phyloP scores from a whole-genome alignment of 2,329 filamentous ascomycete species.

The Fusarium sp. region DNA sequence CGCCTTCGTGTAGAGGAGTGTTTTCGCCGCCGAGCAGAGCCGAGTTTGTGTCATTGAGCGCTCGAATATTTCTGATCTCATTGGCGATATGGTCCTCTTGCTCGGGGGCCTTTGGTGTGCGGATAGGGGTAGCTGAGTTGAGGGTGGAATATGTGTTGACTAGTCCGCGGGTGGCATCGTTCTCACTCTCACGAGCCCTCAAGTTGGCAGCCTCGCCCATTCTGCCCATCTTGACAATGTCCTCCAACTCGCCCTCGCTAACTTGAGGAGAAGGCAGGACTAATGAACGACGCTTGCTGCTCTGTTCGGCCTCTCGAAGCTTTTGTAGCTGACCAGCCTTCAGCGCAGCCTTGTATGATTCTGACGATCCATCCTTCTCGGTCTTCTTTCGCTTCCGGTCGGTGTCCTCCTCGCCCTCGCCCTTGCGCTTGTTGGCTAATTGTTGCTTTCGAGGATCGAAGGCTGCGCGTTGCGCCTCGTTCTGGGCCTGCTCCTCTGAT shows the following conservation, averaged over 20 bases:
- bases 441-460: constrained; percentile 96
- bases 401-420: constrained; percentile 84
- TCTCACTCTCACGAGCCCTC: constrained; percentile 81
- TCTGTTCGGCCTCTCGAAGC: constrained; percentile 95
- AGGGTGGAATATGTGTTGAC: constrained; percentile 88
- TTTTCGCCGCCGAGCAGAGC: constrained; percentile 95
- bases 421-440: constrained; percentile 90
- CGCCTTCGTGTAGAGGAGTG: constrained; percentile 84
- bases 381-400: constrained; percentile 89
- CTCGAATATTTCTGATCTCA: constrained; percentile 92
- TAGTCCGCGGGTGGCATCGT: constrained; percentile 84
- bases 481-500: constrained; percentile 79
- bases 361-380: constrained; percentile 82
- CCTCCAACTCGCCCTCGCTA: constrained; percentile 90
- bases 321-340: constrained; percentile 96
- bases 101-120: constrained; percentile 89
- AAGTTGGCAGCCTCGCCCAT: constrained; percentile 85
- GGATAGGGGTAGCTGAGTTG: constrained; percentile 84
- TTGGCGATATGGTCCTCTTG: constrained; percentile 97
- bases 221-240: constrained; percentile 99
- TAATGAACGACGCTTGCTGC: constrained; percentile 88
- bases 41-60: constrained; percentile 92
- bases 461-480: constrained; percentile 83
- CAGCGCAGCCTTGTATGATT: constrained; percentile 85
- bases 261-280: constrained; percentile 90